Percentiles rank a stretch among this genome's conserved stretches.
These are phyloP conservation scores for Globisporangium lucens DNA, from an alignment of 352 stramenopile species.

Conservation along the genomic window DNA sequence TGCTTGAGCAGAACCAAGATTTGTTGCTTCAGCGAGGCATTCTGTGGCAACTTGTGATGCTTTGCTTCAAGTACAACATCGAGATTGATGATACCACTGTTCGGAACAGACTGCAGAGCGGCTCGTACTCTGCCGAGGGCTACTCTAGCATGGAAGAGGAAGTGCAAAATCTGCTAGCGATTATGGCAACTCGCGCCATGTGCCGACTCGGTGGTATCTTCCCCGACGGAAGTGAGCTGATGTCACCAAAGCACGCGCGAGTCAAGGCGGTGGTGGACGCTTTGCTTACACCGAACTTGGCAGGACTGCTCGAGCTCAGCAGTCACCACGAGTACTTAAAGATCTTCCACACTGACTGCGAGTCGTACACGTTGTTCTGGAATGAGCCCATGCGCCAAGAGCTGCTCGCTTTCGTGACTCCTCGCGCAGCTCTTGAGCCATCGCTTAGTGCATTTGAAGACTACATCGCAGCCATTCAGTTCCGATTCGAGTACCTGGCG, in stretches of 20 bases:
- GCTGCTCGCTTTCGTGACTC: slow-evolving; percentile 45
- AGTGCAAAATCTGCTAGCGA: slow-evolving; percentile 66
- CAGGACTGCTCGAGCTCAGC: slow-evolving; percentile 49
- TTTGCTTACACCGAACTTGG: slow-evolving; percentile 75
- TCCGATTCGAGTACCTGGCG: slow-evolving; percentile 68
- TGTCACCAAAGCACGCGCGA: slow-evolving; percentile 36
- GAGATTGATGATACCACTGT: slow-evolving; percentile 53
- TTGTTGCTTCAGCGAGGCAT: slow-evolving; percentile 46
- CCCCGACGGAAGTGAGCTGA: slow-evolving; percentile 42
- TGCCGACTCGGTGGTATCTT: slow-evolving; percentile 71
- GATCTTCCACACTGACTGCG: slow-evolving; percentile 72
- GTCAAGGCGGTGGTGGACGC: slow-evolving; percentile 47
- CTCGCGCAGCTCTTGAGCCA: slow-evolving; percentile 37
- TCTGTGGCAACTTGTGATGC: slow-evolving; percentile 63
- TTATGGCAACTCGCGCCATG: slow-evolving; percentile 64
- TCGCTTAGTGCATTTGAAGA: slow-evolving; percentile 30
- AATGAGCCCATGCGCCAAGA: slow-evolving; percentile 74
- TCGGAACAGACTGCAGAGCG: slow-evolving; percentile 36
- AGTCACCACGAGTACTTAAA: slow-evolving; percentile 84
- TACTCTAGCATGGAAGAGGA: slow-evolving; percentile 47
- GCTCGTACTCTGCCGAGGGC: slow-evolving; percentile 30
- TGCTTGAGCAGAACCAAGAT: slow-evolving; percentile 59
- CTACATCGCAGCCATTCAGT: slow-evolving; percentile 49
- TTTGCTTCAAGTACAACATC: slow-evolving; percentile 71
- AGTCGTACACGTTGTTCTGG: slow-evolving; percentile 83